Conservation (phyloP, 306 rosid genomes). For the Inga laurina region DNA sequence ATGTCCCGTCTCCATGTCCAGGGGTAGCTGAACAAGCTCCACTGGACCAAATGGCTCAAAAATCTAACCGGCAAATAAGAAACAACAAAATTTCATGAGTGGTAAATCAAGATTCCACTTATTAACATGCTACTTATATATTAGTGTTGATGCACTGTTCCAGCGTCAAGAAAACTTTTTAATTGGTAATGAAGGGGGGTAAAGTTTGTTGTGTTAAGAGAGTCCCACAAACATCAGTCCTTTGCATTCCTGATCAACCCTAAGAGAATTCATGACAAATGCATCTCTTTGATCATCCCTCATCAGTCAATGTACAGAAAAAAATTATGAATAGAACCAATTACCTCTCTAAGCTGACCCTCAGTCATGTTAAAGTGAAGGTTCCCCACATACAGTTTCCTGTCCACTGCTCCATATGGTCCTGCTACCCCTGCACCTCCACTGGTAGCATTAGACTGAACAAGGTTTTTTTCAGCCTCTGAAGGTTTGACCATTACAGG, state of each 20-base stretch:
- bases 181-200: background rate
- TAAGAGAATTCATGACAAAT: slow-evolving; percentile 6
- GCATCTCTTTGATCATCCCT: background rate
- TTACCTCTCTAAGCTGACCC: slow-evolving; percentile 93
- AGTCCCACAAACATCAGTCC: background rate
- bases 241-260: slow-evolving; percentile 6
- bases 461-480: slow-evolving; percentile 98
- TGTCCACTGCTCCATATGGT: slow-evolving; percentile 94
- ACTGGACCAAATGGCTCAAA: slow-evolving; percentile 98
- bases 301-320: background rate
- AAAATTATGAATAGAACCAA: background rate
- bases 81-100: slow-evolving; percentile 21
- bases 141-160: background rate
- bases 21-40: slow-evolving; percentile 94
- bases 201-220: background rate
- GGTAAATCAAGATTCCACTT: slow-evolving; percentile 10
- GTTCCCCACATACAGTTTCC: slow-evolving; percentile 95
- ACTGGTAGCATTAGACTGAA: slow-evolving; percentile 74
- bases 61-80: slow-evolving; percentile 51
- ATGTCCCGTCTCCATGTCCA: slow-evolving; percentile 94
- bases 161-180: slow-evolving; percentile 12
- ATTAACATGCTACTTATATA: background rate
- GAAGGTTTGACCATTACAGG: slow-evolving; percentile 99
- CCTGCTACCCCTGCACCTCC: slow-evolving; percentile 74
- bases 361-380: slow-evolving; percentile 99